These are phyloP conservation scores for Diplosphaera chodatii DNA, from an alignment of 139 green algal species.

Conservation along the genomic window DNA sequence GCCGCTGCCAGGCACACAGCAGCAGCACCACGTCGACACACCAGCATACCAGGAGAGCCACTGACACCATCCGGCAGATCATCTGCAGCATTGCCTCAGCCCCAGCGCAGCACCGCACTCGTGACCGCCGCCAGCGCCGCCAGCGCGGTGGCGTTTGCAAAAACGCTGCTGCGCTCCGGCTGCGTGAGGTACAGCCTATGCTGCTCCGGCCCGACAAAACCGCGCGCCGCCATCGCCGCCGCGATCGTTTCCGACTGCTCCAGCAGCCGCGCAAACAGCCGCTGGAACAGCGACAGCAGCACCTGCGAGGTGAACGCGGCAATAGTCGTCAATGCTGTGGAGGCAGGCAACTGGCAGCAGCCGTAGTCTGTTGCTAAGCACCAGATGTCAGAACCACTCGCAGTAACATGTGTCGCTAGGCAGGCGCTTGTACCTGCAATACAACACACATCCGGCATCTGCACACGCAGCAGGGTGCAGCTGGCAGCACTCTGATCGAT, in stretches of 20 bases:
- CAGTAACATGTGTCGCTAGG: too few relatives aligned
- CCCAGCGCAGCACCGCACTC: neutral
- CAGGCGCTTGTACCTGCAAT: too few relatives aligned
- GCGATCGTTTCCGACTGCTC: constrained; percentile 49
- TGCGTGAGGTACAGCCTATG: constrained; percentile 57
- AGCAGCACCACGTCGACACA: too few relatives aligned
- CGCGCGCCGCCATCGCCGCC: constrained; percentile 62
- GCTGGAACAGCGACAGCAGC: constrained; percentile 25
- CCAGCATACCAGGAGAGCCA: too few relatives aligned
- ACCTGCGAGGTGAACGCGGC: constrained; percentile 32
- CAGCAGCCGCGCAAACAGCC: constrained; percentile 69
- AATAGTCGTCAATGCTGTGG: neutral
- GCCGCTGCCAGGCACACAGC: too few relatives aligned
- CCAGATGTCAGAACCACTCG: too few relatives aligned
- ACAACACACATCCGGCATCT: too few relatives aligned
- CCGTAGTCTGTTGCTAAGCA: neutral
- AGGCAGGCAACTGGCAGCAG: neutral
- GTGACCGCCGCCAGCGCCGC: neutral
- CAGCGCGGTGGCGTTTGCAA: constrained; percentile 33
- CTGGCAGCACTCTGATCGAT: too few relatives aligned
- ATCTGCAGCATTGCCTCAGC: neutral
- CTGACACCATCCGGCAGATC: too few relatives aligned
- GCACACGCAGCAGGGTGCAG: too few relatives aligned
- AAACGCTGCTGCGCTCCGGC: constrained; percentile 20
- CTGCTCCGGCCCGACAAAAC: constrained; percentile 49